Base-by-base conservation (phyloP, 805 yeast species). In the Yarrowia deformans region DNA sequence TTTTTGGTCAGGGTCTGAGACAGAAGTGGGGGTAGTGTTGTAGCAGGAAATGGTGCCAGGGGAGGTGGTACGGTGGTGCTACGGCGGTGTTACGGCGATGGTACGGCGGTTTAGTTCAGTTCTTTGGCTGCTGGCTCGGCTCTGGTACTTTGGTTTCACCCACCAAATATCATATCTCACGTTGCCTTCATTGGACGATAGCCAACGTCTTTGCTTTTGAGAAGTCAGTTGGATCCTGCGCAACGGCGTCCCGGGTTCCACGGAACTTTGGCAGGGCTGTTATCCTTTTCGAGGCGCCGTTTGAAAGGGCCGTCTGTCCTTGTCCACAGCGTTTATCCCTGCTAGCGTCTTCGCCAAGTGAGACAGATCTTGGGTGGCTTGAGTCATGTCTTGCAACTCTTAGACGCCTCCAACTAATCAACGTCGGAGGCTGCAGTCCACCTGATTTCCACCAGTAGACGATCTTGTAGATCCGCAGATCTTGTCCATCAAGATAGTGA, bases 341-440 rank as follows among this genome's bases (percentile, higher is more conserved):
- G 16, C 40, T 39, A 8, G 40, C 10, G 14, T 12, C 13, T 13
- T 5, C 1, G 40, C 23, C 6, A 29, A 8, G 35, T 48, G 52
- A 48, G 35, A 48, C 52, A 29, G 6, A 8, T 46, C 50, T 12
- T 46, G 23, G 49, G 12, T 6, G 35, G 16, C 18, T 48, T 23
- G 52, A 48, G 35, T 48, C 35, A 48, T 18, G 52, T 29, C 32
- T 19, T 10, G 2, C 8, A 14, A 4, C 18, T 14, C 35, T 14
- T 2, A 3, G 1, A 23, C 29, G 46, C 16, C 8, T 7, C 52
- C 39, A 32, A 32, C 19, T 39, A 32, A 32, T 32, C 39, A 32
- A 49, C 54, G 52, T 48, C 35, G 29, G 35, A 14, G 39, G 39
- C 54, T 29, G 54, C 54, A 49, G 35, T 48, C 35, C 54, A 49